Conservation (phyloP, 495 filamentous ascomycete genomes). For the Lophiotrema nucula region DNA sequence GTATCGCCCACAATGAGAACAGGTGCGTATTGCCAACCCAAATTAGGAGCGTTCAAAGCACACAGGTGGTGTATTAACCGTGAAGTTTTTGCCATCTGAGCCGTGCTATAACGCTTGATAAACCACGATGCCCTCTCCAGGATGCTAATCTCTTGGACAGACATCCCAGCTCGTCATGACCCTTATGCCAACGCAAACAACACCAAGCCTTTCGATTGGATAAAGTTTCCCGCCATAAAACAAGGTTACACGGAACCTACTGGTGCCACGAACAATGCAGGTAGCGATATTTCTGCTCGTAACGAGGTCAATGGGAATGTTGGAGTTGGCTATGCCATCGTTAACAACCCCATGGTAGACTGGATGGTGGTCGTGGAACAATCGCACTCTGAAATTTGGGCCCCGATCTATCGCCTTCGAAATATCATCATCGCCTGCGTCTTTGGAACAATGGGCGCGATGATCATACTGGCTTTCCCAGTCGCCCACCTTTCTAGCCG, state of each 20-base stretch:
- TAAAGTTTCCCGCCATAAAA: constrained; percentile 56
- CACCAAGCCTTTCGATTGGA: constrained; percentile 56
- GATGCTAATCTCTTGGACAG: too few relatives aligned
- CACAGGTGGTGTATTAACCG: too few relatives aligned
- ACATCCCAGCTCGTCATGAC: constrained; percentile 17
- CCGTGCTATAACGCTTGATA: too few relatives aligned
- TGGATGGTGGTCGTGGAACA: constrained; percentile 85
- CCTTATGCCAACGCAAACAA: constrained; percentile 46
- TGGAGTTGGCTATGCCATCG: constrained; percentile 69
- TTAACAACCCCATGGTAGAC: constrained; percentile 61
- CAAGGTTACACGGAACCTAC: constrained; percentile 52
- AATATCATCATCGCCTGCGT: constrained; percentile 79
- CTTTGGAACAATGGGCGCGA: constrained; percentile 72
- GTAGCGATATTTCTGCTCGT: constrained; percentile 60
- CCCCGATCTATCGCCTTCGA: constrained; percentile 69
- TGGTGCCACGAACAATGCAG: constrained; percentile 55
- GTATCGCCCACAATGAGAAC: constrained; percentile 42
- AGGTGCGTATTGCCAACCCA: too few relatives aligned
- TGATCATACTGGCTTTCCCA: constrained; percentile 67
- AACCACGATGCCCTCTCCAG: too few relatives aligned
- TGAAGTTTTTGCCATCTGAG: too few relatives aligned
- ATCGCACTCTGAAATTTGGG: constrained; percentile 66
- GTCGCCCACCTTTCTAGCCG: constrained; percentile 75
- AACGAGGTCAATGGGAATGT: constrained; percentile 68
- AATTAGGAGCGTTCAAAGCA: too few relatives aligned